Evolutionary conservation across 2,329 filamentous ascomycete species (phyloP).

Genomic region (Bipolaris zeicola): DNA sequence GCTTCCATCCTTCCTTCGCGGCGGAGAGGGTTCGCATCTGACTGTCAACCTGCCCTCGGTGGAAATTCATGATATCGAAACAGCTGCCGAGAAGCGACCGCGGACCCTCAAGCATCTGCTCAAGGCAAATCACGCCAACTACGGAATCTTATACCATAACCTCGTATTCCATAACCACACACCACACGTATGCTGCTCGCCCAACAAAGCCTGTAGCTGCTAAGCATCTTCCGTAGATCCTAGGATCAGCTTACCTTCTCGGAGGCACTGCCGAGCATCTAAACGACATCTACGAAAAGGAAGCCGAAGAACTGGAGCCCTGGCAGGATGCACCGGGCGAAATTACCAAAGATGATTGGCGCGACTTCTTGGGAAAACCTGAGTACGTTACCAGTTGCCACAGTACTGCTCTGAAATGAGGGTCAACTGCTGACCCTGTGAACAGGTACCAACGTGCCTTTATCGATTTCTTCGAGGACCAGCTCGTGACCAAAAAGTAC

Average conservation of each 20-base stretch:
- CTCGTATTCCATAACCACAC: conserved; percentile 81
- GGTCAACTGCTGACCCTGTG: conserved; percentile 16
- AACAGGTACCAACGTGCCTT: conserved; percentile 82
- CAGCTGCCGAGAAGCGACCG: conserved; percentile 75
- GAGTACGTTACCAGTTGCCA: conserved; percentile 53
- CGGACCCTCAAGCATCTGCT: conserved; percentile 88
- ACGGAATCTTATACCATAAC: conserved; percentile 80
- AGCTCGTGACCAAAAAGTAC: conserved; percentile 76
- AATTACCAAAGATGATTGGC: conserved; percentile 83
- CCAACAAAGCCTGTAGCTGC: conserved; percentile 28
- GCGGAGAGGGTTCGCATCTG: conserved; percentile 25
- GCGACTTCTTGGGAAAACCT: conserved; percentile 77
- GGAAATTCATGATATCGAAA: conserved; percentile 79
- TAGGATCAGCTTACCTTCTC: conserved; percentile 84
- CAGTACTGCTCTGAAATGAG: background rate
- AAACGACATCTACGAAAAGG: conserved; percentile 78
- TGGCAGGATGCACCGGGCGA: conserved; percentile 88
- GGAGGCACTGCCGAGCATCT: conserved; percentile 76
- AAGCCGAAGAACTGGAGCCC: conserved; percentile 72
- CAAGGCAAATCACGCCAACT: conserved; percentile 88
- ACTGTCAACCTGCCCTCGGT: conserved; percentile 66
- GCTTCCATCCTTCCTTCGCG: conserved; percentile 28
- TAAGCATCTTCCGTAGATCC: conserved; percentile 58
- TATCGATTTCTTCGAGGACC: conserved; percentile 94
- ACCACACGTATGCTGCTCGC: conserved; percentile 64